These are phyloP conservation scores for Tetrapisispora nanseiensis DNA, from an alignment of 805 yeast genomes.

Conservation along the genomic window DNA sequence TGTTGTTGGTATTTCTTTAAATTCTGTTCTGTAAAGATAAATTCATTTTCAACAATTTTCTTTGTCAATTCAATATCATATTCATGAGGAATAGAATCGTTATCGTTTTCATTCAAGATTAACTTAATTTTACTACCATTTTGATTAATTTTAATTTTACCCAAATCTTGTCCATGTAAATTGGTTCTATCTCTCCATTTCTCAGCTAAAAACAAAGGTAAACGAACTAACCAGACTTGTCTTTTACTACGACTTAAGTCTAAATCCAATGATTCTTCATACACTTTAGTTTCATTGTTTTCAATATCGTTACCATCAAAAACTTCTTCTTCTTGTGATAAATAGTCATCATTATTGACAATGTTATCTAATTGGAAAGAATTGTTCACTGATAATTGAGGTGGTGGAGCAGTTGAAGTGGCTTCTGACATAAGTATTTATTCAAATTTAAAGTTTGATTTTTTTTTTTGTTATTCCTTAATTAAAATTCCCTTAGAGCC, in stretches of 20 bases:
- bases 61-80: conserved; percentile 74
- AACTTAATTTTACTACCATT: conserved; percentile 43
- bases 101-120: conserved; percentile 39
- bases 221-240: conserved; percentile 84
- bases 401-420: neutral
- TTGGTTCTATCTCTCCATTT: conserved; percentile 60
- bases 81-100: conserved; percentile 62
- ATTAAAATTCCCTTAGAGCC: neutral
- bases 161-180: conserved; percentile 65
- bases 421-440: conserved; percentile 2
- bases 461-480: neutral
- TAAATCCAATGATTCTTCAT: conserved; percentile 68
- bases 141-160: conserved; percentile 67
- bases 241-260: conserved; percentile 52
- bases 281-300: conserved; percentile 29
- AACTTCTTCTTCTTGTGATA: conserved; percentile 35
- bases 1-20: conserved; percentile 43
- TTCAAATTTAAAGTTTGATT: too few species aligned
- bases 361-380: neutral
- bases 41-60: conserved; percentile 75
- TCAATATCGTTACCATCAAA: conserved; percentile 38
- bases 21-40: conserved; percentile 80
- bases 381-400: neutral
- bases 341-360: conserved; percentile 29
- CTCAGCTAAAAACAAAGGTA: conserved; percentile 80